These are phyloP conservation scores for Fabrea salina DNA, from an alignment of 169 alveolate species.

Conservation along the genomic window DNA sequence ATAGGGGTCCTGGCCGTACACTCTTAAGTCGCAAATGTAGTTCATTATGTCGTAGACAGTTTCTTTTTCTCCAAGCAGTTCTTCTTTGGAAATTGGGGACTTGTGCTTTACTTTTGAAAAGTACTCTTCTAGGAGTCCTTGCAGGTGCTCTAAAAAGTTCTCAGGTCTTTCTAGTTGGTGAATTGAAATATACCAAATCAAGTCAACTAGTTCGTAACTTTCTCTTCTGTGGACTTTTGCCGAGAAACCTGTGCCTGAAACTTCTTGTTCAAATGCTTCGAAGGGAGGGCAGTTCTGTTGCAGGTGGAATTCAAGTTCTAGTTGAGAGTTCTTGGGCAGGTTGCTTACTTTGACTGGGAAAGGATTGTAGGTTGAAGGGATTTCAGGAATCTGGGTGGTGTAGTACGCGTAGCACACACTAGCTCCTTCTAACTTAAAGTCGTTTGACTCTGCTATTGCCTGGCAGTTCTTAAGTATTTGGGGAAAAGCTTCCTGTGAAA, in stretches of 20 bases:
- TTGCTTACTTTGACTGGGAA: background rate
- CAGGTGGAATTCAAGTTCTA: constrained; percentile 21
- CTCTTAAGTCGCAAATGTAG: background rate
- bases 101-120: background rate
- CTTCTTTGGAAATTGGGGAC: background rate
- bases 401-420: constrained; percentile 30
- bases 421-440: background rate
- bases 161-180: background rate
- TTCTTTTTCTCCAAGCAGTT: background rate
- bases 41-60: background rate
- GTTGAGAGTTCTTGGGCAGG: background rate
- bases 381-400: background rate
- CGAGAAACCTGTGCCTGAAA: background rate
- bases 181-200: background rate
- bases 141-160: background rate
- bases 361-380: background rate
- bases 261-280: background rate
- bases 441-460: constrained; percentile 13
- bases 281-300: background rate
- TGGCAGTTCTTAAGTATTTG: constrained; percentile 33
- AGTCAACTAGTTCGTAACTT: background rate
- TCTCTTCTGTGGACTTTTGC: background rate
- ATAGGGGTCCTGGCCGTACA: background rate
- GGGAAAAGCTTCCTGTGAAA: background rate
- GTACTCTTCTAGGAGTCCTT: background rate